Base-by-base conservation (phyloP, 2,329 filamentous ascomycete species). In the Emergomyces orientalis region DNA sequence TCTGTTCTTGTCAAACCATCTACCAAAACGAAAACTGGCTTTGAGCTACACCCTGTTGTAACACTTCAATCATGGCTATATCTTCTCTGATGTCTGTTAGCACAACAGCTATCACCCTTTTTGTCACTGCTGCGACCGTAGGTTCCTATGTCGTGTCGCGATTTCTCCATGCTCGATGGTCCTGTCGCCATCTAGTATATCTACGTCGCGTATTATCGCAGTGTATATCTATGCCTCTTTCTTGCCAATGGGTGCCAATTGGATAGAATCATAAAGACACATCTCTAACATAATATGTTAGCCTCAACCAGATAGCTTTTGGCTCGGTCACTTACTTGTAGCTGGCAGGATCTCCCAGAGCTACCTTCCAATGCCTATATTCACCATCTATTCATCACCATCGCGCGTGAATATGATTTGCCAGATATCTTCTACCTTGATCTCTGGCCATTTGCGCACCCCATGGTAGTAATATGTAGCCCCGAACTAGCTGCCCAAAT, bases 401-500 rank as follows among this genome's bases (percentile, higher is more conserved):
- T 62, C 22, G 32, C 60, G 27, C 60, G 51, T n/a, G 37, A 62
- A 43, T 62, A 62, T 25, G 27, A 62, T 25, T 25, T 62, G 6
- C 51, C 60, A 41, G 61, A 63, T 14, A 2, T 63, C 9, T 63
- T 45, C 55, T 75, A 78, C 62, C 63, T 79, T 52, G 77, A 79
- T 60, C 63, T 71, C 17, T 77, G 75, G 73, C 77, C 77, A 3
- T 65, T 78, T n/a, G 67, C 67, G 1, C 57, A 63, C 5, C 71
- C 75, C 2, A 73, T 77, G 68, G 37, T 77, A 4, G 70, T 74
- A n/a, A 69, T 78, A 34, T 69, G 69, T 60, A 68, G 77, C 59
- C 75, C 77, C 2, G 73, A 73, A 6, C 70, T 79, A 41, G 73
- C 73, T 51, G 68, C 73, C 6, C 74, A 76, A 56, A 72, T 77